phyloP scores from a whole-genome alignment of 2,329 filamentous ascomycete species.

The Aspergillus spinulosporus region DNA sequence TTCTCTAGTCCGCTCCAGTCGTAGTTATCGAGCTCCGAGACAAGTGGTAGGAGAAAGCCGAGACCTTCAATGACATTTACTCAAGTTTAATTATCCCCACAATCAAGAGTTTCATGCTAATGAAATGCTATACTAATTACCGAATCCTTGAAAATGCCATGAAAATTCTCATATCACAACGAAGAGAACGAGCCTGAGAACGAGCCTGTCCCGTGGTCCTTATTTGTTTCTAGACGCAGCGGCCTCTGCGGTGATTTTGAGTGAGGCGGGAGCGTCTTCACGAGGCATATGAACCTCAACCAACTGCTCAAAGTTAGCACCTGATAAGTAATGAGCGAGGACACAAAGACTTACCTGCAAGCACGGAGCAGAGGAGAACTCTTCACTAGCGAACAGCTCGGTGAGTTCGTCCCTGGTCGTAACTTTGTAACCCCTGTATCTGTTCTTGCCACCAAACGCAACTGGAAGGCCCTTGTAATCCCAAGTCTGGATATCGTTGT shows the following conservation, averaged over 20 bases:
- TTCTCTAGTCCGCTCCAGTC: no score
- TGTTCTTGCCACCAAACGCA: slow-evolving; percentile 64
- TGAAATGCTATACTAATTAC: neutral
- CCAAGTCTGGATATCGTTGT: slow-evolving; percentile 82
- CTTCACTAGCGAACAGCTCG: slow-evolving; percentile 61
- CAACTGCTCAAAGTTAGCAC: slow-evolving; percentile 54
- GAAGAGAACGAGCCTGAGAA: neutral
- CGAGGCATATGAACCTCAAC: slow-evolving; percentile 81
- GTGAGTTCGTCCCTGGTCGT: slow-evolving; percentile 70
- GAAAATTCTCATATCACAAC: neutral
- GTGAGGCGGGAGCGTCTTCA: slow-evolving; percentile 70
- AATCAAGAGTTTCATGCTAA: neutral
- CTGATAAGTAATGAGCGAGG: neutral
- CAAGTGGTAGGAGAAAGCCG: no score
- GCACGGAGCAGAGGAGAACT: slow-evolving; percentile 58
- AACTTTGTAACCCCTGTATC: slow-evolving; percentile 64
- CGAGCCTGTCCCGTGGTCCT: neutral
- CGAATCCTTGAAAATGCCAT: neutral
- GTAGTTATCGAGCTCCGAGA: no score
- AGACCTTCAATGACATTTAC: no score
- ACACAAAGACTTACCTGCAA: slow-evolving; percentile 42
- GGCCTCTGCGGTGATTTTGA: slow-evolving; percentile 70
- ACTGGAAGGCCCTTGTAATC: slow-evolving; percentile 67
- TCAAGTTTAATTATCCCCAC: neutral
- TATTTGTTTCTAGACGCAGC: slow-evolving; percentile 65